phyloP scores from a whole-genome alignment of 257 asterid genomes.

The Sherardia arvensis region DNA sequence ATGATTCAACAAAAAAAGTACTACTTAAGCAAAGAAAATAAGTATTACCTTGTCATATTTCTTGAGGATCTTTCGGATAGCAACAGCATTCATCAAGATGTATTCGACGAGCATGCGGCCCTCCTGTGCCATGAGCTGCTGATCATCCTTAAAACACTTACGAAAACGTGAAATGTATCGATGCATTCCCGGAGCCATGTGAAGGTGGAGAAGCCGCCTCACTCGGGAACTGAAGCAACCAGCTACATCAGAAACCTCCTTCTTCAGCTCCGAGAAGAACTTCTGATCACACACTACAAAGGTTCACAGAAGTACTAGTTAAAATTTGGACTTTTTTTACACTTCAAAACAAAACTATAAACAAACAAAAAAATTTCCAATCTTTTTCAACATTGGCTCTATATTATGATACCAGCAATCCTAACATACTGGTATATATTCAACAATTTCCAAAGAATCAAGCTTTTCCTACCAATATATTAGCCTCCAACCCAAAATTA shows the following conservation, averaged over 20 bases:
- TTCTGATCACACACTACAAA: slow-evolving; percentile 76
- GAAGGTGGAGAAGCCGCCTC: slow-evolving; percentile 65
- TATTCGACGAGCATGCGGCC: slow-evolving; percentile 60
- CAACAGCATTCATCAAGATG: slow-evolving; percentile 70
- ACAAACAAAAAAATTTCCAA: not conserved
- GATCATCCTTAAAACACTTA: slow-evolving; percentile 49
- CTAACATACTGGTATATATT: not conserved
- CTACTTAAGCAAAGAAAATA: slow-evolving; percentile 1
- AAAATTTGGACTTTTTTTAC: not conserved
- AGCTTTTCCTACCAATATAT: too few relatives aligned
- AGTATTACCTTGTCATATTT: slow-evolving; percentile 72
- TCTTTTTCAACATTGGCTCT: not conserved
- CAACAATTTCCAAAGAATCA: not conserved
- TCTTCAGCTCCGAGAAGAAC: slow-evolving; percentile 69
- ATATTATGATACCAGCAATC: not conserved
- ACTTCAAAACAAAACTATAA: not conserved
- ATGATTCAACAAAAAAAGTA: not conserved
- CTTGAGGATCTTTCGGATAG: slow-evolving; percentile 83
- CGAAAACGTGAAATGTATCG: slow-evolving; percentile 35
- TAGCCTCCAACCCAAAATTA: not conserved
- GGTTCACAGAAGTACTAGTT: not conserved
- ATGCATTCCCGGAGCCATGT: slow-evolving; percentile 43
- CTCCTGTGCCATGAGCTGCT: slow-evolving; percentile 47
- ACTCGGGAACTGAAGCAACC: slow-evolving; percentile 80
- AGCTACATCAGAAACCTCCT: slow-evolving; percentile 69